A percentile compares a stretch with the other conserved stretches of the same genome.
Conservation (phyloP, 257 asterid genomes). For the Solanum okadae region DNA sequence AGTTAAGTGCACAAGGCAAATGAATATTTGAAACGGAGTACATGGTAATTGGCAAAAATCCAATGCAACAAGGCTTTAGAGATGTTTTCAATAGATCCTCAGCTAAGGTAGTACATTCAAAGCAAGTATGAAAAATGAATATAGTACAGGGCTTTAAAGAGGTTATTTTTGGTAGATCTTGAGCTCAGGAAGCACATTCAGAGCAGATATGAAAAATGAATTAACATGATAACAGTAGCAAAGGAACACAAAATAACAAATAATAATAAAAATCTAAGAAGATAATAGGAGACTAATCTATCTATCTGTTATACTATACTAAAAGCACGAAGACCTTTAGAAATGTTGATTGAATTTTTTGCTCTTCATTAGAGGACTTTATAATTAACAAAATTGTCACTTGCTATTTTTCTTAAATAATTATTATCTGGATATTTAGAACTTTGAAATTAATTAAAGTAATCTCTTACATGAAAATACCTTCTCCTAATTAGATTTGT, state of each 20-base stretch:
- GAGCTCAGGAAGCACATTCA: neutral
- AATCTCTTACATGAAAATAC: too few species aligned
- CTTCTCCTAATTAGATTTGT: too few species aligned
- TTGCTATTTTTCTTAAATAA: too few species aligned
- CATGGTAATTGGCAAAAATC: neutral
- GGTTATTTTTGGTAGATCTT: neutral
- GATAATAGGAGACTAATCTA: neutral
- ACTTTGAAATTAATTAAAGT: too few species aligned
- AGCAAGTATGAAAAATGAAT: too few species aligned
- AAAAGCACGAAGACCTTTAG: too few species aligned
- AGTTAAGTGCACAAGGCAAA: neutral
- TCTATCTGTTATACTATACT: too few species aligned
- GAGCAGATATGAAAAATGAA: neutral
- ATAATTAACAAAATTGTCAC: too few species aligned
- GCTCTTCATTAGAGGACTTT: too few species aligned
- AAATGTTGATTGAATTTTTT: too few species aligned
- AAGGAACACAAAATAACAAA: too few species aligned
- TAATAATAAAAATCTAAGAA: neutral
- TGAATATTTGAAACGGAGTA: neutral
- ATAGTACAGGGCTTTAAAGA: neutral
- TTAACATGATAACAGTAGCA: neutral
- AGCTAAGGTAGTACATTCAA: neutral
- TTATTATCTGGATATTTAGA: too few species aligned
- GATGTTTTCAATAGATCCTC: neutral
- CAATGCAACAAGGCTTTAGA: neutral